These are phyloP conservation scores for Capsella rubella DNA, from an alignment of 441 rosid species.

Conservation along the genomic window DNA sequence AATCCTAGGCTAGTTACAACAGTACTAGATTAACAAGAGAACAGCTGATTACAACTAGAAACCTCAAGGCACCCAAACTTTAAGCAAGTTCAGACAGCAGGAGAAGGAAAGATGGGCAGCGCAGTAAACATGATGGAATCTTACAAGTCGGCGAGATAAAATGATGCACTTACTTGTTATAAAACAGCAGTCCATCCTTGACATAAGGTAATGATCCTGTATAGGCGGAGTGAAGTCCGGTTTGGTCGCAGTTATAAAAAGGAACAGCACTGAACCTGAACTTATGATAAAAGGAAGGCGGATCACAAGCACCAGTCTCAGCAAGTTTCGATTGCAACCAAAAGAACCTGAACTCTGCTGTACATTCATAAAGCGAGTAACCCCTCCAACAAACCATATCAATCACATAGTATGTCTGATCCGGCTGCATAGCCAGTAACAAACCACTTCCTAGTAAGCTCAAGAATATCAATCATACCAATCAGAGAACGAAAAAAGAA, in stretches of 20 bases:
- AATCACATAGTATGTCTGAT: slow-evolving; percentile 90
- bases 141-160: slow-evolving; percentile 19
- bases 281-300: slow-evolving; percentile 76
- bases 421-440: slow-evolving; percentile 52
- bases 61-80: background rate
- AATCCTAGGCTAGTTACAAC: background rate
- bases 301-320: slow-evolving; percentile 83
- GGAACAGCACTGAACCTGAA: slow-evolving; percentile 72
- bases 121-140: slow-evolving; percentile 5
- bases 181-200: slow-evolving; percentile 89
- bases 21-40: slow-evolving; percentile 12
- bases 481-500: background rate
- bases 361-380: slow-evolving; percentile 86
- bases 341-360: slow-evolving; percentile 90
- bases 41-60: background rate
- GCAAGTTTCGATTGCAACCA: slow-evolving; percentile 91
- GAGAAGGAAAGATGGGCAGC: slow-evolving; percentile 6
- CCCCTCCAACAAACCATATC: slow-evolving; percentile 97
- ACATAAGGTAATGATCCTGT: slow-evolving; percentile 67
- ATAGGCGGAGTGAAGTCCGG: slow-evolving; percentile 71
- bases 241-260: slow-evolving; percentile 73
- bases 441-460: slow-evolving; percentile 29
- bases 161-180: slow-evolving; percentile 74
- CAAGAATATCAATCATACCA: background rate
- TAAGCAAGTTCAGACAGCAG: slow-evolving; percentile 21